A percentile compares a stretch with the other conserved stretches of the same genome.
Evolutionary conservation across 805 yeast genomes (phyloP).

Genomic region (Zygosaccharomyces lentus): DNA sequence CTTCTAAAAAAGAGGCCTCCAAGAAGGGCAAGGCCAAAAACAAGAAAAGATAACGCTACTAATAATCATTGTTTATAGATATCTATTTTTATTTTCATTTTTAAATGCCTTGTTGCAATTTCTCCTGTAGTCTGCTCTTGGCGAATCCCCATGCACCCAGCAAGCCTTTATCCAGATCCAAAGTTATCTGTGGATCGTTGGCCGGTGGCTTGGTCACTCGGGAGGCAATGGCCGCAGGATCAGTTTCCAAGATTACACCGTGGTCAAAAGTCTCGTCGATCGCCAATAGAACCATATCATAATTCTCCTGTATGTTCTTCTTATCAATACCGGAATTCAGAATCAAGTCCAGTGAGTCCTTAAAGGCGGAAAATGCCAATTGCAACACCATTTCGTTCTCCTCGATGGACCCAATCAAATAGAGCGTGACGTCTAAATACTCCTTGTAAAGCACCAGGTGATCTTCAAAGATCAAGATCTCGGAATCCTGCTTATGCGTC

Average conservation of each 20-base stretch:
- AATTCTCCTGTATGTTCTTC: constrained; percentile 70
- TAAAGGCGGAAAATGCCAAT: constrained; percentile 69
- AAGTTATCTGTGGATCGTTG: constrained; percentile 54
- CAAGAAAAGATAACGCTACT: constrained; percentile 8
- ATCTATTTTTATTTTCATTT: neutral
- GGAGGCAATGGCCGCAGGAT: constrained; percentile 78
- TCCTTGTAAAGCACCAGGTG: constrained; percentile 85
- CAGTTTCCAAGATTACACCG: constrained; percentile 88
- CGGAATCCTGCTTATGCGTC: constrained; percentile 76
- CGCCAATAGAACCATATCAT: constrained; percentile 79
- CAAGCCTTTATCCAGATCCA: constrained; percentile 74
- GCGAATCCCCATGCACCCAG: constrained; percentile 87
- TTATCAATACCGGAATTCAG: constrained; percentile 66
- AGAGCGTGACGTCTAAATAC: constrained; percentile 66
- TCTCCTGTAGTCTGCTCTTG: constrained; percentile 59
- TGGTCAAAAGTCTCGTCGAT: constrained; percentile 92
- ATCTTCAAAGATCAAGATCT: constrained; percentile 73
- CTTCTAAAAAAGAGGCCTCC: constrained; percentile 22
- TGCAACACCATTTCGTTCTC: constrained; percentile 84
- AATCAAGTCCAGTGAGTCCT: constrained; percentile 76
- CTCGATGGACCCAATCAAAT: constrained; percentile 63
- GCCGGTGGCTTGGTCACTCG: constrained; percentile 87
- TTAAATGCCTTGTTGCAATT: constrained; percentile 43
- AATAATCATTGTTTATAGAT: neutral
- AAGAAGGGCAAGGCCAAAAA: constrained; percentile 26